Evolutionary conservation across 1,284 basidiomycete genomes (phyloP), one percentile per base, ranked within the genome.

Genomic region (Fomitopsis schrenkii): DNA sequence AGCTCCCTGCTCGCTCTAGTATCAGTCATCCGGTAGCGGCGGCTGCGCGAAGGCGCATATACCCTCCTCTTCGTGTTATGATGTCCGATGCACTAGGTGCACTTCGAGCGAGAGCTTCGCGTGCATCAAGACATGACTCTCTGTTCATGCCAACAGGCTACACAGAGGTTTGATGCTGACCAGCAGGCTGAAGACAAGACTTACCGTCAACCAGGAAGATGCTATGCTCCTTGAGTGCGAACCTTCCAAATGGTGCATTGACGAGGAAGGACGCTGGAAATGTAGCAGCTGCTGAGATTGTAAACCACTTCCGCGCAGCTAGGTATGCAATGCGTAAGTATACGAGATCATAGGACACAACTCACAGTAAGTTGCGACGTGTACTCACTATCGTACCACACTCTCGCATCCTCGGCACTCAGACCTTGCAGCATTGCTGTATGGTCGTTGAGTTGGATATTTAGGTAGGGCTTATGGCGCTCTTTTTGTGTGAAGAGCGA

Each of bases 201-300:
- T 57, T 54, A 79, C 88, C 88, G 65, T 89, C 80, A 7, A 90
- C 67, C 22, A 84, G 73, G 52, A 86, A 76, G 57, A 77, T 72
- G 55, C 78, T 80, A 57, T 80, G 67, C 12, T 74, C 64, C 35
- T 78, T 72, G 0, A 81, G 82, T 0, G 85, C 71, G 70, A 95
- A 95, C 0, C 90, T 81, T 10, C 94, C 94, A 72, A 94, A 94
- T 0, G 88, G 89, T 1, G 89, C 90, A 64, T 90, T 79, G 62
- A 84, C 64, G 63, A 83, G 66, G 63, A 84, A 75, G 33, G 77
- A 69, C 1, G 71, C 35, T 0, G 76, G 76, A 28, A 59, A 67
- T 8, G 70, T 40, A 19, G 72, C 38, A 1, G 71, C 60, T 2
- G 76, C 74, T 2, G 69, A 48, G 33, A 74, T 63, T 6, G 74